Base-by-base conservation (phyloP, 257 asterid species). In the Solanum acaule region DNA sequence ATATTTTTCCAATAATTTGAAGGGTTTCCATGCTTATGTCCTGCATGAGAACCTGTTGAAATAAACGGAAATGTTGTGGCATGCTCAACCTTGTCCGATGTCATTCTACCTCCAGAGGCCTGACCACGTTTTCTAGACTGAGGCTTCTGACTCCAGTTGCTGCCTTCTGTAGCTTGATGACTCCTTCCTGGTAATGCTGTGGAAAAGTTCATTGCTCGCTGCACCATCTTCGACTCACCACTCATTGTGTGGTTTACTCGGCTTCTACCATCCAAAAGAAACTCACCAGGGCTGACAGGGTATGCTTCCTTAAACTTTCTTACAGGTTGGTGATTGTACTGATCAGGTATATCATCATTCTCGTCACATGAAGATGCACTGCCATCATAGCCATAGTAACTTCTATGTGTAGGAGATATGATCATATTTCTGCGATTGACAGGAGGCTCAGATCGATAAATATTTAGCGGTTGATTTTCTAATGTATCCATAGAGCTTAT, bases 321-420 rank as follows among this genome's bases (percentile, higher is more conserved):
- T 6, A 70, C 71, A 22, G 85, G 40, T 88, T 89, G 91, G 61
- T 46, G 91, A 67, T 91, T 83, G 84, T 67, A 56, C 63, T 85
- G 92, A 86, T 90, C 85, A 40, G 73, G 72, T 81, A 85, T 35
- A 87, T 89, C 90, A 89, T 90, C 93, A 86, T 92, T 90, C 89
- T 92, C 98, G 87, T 96, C 98, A 52, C 76, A 93, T 71, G 98
- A 96, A 85, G 98, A 95, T 88, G 90, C 93, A 56, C 98, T 94
- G 81, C 94, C 97, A 88, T 93, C 95, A 88, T 90, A 88, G 61
- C 88, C 93, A 77, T 94, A 95, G 89, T 92, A 94, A 86, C 91
- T 88, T 86, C 91, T 84, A 61, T 90, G 35, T 76, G 88, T 88
- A 34, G 93, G 93, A 89, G 93, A 90, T 70, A 87, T 94, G 87